Evolutionary conservation across 441 rosid genomes (phyloP), one percentile per base, ranked within the genome.

Genomic region (Arabidopsis hybrid): DNA sequence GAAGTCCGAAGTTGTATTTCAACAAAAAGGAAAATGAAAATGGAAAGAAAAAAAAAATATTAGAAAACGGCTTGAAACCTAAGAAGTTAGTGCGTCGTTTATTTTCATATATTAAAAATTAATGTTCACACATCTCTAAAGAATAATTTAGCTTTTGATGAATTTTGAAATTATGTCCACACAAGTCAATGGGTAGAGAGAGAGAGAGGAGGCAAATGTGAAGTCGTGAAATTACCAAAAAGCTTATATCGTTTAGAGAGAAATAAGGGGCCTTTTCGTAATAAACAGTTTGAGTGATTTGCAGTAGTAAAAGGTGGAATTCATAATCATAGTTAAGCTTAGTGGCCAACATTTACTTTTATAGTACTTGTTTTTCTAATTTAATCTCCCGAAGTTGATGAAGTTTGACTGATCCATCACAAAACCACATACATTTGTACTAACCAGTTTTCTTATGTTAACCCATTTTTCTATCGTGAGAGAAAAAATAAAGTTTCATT

Each of bases 331-430:
- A 78, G 77, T 68, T 56, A 72, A 43, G 78, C 83, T 81, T 18
- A 87, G 94, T 89, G 97, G 91, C 89, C 85, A 81, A 84, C 90
- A 86, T 70, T 70, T 67, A 57, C 74, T 72, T 70, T 70, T 29
- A 7, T 26, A 26, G 29, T 26, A 32, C 65, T 71, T 50, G n/a
- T 43, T 77, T 50, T 64, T 17, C 0, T 17, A 12, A 67, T 68
- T 67, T 72, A 79, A 78, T 73, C 84, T 78, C 83, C 81, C 49
- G 43, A 83, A 80, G 81, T 85, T 60, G 81, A 73, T 80, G 87
- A 85, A 74, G 77, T 86, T 90, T 88, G 86, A 87, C 58, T 60
- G 73, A 63, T 63, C 35, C 71, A 69, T 63, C 59, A 61, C 60
- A 67, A 45, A 61, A 68, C 58, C 59, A 29, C 50, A 55, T 34